Evolutionary conservation across 192 early-diverging fungal species (phyloP).

Genomic region (Dispira simplex): DNA sequence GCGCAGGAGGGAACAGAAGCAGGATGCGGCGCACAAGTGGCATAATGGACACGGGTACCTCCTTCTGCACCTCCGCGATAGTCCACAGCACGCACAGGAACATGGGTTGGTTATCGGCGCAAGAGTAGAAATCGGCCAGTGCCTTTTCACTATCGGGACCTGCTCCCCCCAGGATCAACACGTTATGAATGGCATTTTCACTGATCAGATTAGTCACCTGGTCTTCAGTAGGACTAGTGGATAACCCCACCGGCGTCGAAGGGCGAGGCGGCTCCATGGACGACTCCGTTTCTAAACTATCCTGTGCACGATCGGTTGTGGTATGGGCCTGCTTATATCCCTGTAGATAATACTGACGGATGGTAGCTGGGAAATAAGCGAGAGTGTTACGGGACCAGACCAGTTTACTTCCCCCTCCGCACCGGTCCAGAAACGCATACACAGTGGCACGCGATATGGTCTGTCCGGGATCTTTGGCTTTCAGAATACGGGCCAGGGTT

Average conservation of each 20-base stretch:
- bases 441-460: background rate
- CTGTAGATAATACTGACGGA: slow-evolving; percentile 26
- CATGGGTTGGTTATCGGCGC: slow-evolving; percentile 38
- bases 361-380: slow-evolving; percentile 32
- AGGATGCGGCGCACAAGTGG: slow-evolving; percentile 43
- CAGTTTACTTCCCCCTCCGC: slow-evolving; percentile 14
- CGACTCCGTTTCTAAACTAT: too few relatives aligned
- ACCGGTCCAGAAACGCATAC: background rate
- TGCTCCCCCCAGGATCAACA: slow-evolving; percentile 13
- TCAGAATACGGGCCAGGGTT: slow-evolving; percentile 34
- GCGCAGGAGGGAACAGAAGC: slow-evolving; percentile 47
- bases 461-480: slow-evolving; percentile 15
- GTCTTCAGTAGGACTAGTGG: slow-evolving; percentile 6
- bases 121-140: slow-evolving; percentile 36
- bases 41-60: slow-evolving; percentile 15
- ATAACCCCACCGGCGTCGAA: background rate
- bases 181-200: slow-evolving; percentile 14
- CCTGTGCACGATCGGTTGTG: too few relatives aligned
- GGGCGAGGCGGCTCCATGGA: background rate
- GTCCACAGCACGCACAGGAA: slow-evolving; percentile 54
- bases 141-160: slow-evolving; percentile 16
- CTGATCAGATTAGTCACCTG: slow-evolving; percentile 8
- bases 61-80: slow-evolving; percentile 26
- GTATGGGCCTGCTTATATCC: slow-evolving; percentile 11
- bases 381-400: slow-evolving; percentile 36